phyloP scores from a whole-genome alignment of 2,329 filamentous ascomycete species.

The Thelonectria rubi region DNA sequence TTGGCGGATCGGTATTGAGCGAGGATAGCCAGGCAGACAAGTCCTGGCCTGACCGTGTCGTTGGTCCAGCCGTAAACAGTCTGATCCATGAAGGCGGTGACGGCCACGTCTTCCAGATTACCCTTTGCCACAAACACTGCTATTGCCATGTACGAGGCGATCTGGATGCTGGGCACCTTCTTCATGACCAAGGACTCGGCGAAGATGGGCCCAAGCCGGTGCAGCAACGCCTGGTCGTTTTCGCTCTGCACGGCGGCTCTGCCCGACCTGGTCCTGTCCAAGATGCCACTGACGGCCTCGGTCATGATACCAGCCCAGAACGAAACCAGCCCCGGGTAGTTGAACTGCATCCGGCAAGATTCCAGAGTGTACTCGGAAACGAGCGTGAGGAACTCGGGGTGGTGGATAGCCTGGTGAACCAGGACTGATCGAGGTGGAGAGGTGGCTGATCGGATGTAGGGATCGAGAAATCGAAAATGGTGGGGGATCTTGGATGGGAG shows the following conservation, averaged over 20 bases:
- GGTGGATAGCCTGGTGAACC: constrained; percentile 83
- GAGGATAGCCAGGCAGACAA: constrained; percentile 83
- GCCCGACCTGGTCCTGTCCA: constrained; percentile 81
- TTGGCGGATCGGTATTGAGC: constrained; percentile 80
- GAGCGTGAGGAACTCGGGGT: constrained; percentile 76
- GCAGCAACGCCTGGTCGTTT: constrained; percentile 81
- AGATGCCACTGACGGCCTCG: constrained; percentile 83
- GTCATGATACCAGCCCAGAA: constrained; percentile 93
- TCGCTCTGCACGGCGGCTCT: constrained; percentile 79
- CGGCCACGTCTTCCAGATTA: constrained; percentile 77
- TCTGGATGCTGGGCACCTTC: constrained; percentile 79
- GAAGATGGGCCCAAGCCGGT: constrained; percentile 72
- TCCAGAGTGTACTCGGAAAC: constrained; percentile 83
- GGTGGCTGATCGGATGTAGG: constrained; percentile 82
- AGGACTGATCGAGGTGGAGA: constrained; percentile 82
- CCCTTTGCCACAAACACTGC: constrained; percentile 87
- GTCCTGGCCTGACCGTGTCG: constrained; percentile 76
- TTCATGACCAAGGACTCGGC: constrained; percentile 81
- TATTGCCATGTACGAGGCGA: constrained; percentile 91
- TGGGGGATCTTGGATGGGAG: constrained; percentile 78
- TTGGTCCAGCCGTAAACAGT: constrained; percentile 79
- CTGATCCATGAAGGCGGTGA: constrained; percentile 92
- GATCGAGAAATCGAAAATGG: constrained; percentile 84
- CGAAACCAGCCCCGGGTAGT: constrained; percentile 80
- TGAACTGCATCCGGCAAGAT: constrained; percentile 74